These are phyloP conservation scores for Boletales sp. DNA, from an alignment of 768 basidiomycete species.

Conservation along the genomic window DNA sequence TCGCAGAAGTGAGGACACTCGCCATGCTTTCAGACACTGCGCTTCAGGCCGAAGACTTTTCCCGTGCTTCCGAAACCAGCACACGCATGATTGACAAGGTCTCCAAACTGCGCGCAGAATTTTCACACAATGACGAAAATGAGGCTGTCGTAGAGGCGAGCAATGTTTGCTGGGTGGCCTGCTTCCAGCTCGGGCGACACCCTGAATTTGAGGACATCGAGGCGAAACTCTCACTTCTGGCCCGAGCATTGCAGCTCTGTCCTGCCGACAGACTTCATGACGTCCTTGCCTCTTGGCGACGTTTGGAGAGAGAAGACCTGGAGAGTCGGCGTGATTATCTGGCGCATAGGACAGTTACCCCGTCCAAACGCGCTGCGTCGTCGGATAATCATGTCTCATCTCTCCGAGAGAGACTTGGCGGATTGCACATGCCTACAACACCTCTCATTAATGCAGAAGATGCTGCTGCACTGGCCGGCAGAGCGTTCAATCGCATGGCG, in stretches of 20 bases:
- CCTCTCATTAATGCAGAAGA: conserved; percentile 71
- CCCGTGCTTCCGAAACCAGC: conserved; percentile 65
- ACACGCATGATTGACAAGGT: conserved; percentile 69
- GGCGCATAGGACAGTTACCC: conserved; percentile 19
- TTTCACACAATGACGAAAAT: conserved; percentile 32
- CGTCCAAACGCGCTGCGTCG: conserved; percentile 10
- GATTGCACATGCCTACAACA: conserved; percentile 65
- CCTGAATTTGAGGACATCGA: conserved; percentile 66
- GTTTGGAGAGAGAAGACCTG: conserved; percentile 64
- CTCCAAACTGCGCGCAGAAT: conserved; percentile 41
- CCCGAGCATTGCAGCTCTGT: conserved; percentile 81
- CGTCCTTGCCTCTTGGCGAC: conserved; percentile 75
- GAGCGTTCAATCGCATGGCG: conserved; percentile 74
- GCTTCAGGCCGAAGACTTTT: conserved; percentile 76
- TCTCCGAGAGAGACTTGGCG: conserved; percentile 58
- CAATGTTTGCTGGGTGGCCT: conserved; percentile 88
- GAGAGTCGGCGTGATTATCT: conserved; percentile 45
- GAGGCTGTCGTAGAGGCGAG: conserved; percentile 52
- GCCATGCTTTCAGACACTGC: conserved; percentile 93
- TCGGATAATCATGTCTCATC: conserved; percentile 44
- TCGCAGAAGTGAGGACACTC: conserved; percentile 77
- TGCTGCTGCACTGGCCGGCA: conserved; percentile 73
- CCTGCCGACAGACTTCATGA: conserved; percentile 77
- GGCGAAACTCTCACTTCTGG: conserved; percentile 68
- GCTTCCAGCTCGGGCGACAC: conserved; percentile 84